A percentile compares a stretch with the other conserved stretches of the same genome.
Evolutionary conservation across 1,139 yeast genomes (phyloP).

Genomic region (Suhomyces coccinellae): DNA sequence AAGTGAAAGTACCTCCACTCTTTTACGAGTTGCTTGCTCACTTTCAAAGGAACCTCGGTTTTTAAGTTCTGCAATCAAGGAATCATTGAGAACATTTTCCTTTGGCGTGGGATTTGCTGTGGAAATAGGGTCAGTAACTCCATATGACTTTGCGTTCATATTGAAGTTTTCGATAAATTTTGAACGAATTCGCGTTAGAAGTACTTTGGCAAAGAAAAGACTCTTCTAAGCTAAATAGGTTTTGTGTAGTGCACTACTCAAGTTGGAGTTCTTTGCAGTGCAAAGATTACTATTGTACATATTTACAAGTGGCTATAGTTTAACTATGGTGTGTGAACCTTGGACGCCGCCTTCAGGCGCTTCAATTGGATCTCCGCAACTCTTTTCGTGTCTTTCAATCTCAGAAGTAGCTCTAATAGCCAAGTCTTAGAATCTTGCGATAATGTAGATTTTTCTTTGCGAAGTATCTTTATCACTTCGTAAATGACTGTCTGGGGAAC

Average conservation of each 20-base stretch:
- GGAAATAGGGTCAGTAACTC: slow-evolving; percentile 91
- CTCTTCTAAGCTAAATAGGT: too few species aligned
- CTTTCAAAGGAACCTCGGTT: slow-evolving; percentile 87
- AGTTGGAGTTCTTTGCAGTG: too few species aligned
- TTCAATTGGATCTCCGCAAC: slow-evolving; percentile 5
- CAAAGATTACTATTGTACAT: not conserved
- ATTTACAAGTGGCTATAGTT: slow-evolving; percentile 1
- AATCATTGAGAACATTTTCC: slow-evolving; percentile 63
- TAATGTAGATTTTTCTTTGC: slow-evolving; percentile 6
- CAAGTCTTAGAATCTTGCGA: slow-evolving; percentile 8
- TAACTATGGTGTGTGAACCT: not conserved
- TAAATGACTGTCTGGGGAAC: slow-evolving; percentile 17
- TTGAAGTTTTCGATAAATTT: not conserved
- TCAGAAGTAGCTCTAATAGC: slow-evolving; percentile 8
- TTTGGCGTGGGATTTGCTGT: slow-evolving; percentile 78
- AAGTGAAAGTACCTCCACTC: slow-evolving; percentile 69
- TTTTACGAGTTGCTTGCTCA: slow-evolving; percentile 73
- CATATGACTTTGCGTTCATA: slow-evolving; percentile 46
- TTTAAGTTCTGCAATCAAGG: slow-evolving; percentile 74
- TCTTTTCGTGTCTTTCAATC: slow-evolving; percentile 7
- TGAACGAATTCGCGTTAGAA: too few species aligned
- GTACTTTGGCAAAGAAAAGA: too few species aligned
- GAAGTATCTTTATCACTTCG: slow-evolving; percentile 12
- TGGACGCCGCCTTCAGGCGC: not conserved
- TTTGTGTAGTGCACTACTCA: too few species aligned